Conservation (phyloP, 345 rosid species). For the Erysimum cheiranthoides region DNA sequence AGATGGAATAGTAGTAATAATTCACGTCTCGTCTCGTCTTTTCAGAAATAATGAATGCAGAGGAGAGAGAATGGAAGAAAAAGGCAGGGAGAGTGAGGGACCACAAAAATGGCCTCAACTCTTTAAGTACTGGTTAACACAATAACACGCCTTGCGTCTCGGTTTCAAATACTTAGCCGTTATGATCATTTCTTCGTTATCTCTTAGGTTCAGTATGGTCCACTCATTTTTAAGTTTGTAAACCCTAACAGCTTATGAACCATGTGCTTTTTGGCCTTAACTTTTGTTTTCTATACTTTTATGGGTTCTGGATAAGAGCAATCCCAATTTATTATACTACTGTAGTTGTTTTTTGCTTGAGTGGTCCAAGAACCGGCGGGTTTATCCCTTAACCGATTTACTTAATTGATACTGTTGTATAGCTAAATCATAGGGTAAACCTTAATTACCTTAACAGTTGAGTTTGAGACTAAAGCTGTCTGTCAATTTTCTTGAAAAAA, state of each 20-base stretch:
- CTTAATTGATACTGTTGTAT: neutral
- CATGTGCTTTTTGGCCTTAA: neutral
- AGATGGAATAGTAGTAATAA: conserved; percentile 9
- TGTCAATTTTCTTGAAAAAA: conserved; percentile 14
- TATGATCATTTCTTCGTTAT: conserved; percentile 21
- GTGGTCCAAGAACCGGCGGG: neutral
- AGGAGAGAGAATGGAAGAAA: neutral
- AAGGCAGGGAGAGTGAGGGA: conserved; percentile 14
- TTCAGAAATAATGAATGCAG: conserved; percentile 35
- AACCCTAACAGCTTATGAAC: conserved; percentile 20
- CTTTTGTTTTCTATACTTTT: neutral
- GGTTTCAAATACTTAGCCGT: conserved; percentile 33
- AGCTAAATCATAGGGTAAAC: neutral
- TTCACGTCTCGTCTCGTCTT: conserved; percentile 45
- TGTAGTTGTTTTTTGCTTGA: neutral
- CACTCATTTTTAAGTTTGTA: conserved; percentile 28
- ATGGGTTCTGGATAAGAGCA: conserved; percentile 18
- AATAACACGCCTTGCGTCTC: conserved; percentile 58
- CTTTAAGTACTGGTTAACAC: conserved; percentile 41
- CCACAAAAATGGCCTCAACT: conserved; percentile 24
- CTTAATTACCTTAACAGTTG: too few relatives aligned
- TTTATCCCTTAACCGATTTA: neutral
- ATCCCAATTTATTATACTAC: too few relatives aligned
- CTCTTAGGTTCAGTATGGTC: conserved; percentile 24
- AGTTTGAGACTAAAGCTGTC: neutral